Percentiles rank a stretch among this genome's conserved stretches.
Evolutionary conservation across 352 stramenopile species (phyloP).

Genomic region (Phytophthora pinifolia): DNA sequence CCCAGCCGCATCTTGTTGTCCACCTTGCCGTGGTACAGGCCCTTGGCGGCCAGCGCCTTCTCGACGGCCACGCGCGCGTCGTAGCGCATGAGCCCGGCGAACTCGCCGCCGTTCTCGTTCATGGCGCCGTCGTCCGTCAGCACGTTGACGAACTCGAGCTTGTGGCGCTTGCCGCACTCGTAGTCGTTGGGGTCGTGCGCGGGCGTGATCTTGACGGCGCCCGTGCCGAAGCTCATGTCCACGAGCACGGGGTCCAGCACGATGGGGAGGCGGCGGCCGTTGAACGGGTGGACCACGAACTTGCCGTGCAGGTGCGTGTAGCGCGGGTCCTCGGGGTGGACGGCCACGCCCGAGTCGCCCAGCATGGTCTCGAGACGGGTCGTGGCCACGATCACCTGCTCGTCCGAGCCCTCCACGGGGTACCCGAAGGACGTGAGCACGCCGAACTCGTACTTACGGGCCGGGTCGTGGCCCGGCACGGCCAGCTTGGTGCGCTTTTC

Average conservation of each 20-base stretch:
- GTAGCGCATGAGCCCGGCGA: conserved; percentile 88
- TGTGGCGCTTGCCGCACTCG: conserved; percentile 96
- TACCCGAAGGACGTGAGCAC: conserved; percentile 98
- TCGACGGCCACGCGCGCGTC: conserved; percentile 85
- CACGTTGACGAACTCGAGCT: conserved; percentile 98
- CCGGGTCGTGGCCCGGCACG: conserved; percentile 95
- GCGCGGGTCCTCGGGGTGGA: conserved; percentile 98
- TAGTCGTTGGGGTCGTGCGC: conserved; percentile 99
- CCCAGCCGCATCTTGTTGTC: conserved; percentile 98
- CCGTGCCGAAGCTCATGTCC: conserved; percentile 98
- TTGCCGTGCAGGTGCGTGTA: conserved; percentile 99
- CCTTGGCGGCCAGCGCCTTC: conserved; percentile 93
- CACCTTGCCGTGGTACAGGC: conserved; percentile 96
- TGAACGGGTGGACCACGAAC: conserved; percentile 98
- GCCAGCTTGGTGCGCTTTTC: conserved; percentile 95
- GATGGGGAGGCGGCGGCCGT: conserved; percentile 96
- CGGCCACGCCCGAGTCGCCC: conserved; percentile 97
- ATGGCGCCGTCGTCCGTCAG: conserved; percentile 97
- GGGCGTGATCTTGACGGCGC: conserved; percentile 99
- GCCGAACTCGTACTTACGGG: conserved; percentile 99
- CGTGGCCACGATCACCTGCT: conserved; percentile 84
- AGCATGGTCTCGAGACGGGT: conserved; percentile 99
- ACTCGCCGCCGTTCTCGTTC: conserved; percentile 92
- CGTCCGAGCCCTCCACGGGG: conserved; percentile 89
- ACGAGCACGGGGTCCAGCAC: conserved; percentile 95